phyloP scores from a whole-genome alignment of 257 asterid genomes.

The Datura wrightii region DNA sequence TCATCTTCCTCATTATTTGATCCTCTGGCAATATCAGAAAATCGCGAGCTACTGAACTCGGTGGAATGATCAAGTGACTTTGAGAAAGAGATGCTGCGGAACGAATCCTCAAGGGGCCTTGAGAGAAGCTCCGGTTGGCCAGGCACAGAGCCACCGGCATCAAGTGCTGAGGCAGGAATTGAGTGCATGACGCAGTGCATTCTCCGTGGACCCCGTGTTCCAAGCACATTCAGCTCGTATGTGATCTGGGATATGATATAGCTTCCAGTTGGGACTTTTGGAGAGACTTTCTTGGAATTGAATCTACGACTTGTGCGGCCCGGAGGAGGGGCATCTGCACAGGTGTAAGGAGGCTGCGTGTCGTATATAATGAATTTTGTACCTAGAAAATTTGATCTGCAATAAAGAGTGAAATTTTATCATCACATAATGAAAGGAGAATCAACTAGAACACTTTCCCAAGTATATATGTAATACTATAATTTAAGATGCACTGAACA shows the following conservation, averaged over 20 bases:
- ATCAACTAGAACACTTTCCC: not conserved
- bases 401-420: slow-evolving; percentile 20
- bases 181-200: slow-evolving; percentile 93
- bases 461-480: not conserved
- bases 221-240: slow-evolving; percentile 89
- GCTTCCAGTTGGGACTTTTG: slow-evolving; percentile 48
- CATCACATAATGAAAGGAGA: slow-evolving; percentile 6
- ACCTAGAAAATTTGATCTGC: slow-evolving; percentile 70
- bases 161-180: slow-evolving; percentile 77
- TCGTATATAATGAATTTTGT: slow-evolving; percentile 94
- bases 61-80: slow-evolving; percentile 74
- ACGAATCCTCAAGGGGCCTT: slow-evolving; percentile 82
- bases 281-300: slow-evolving; percentile 56
- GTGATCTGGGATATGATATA: slow-evolving; percentile 82
- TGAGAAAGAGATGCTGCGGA: slow-evolving; percentile 85
- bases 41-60: slow-evolving; percentile 80
- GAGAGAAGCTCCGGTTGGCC: slow-evolving; percentile 87
- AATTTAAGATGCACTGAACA: not conserved
- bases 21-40: slow-evolving; percentile 60
- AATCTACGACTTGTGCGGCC: slow-evolving; percentile 82
- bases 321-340: slow-evolving; percentile 62
- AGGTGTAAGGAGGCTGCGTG: slow-evolving; percentile 71
- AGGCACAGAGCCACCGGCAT: slow-evolving; percentile 86
- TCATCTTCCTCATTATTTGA: slow-evolving; percentile 51
- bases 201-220: slow-evolving; percentile 91